Conservation (phyloP, 352 stramenopile species). For the Pythium volutum region DNA sequence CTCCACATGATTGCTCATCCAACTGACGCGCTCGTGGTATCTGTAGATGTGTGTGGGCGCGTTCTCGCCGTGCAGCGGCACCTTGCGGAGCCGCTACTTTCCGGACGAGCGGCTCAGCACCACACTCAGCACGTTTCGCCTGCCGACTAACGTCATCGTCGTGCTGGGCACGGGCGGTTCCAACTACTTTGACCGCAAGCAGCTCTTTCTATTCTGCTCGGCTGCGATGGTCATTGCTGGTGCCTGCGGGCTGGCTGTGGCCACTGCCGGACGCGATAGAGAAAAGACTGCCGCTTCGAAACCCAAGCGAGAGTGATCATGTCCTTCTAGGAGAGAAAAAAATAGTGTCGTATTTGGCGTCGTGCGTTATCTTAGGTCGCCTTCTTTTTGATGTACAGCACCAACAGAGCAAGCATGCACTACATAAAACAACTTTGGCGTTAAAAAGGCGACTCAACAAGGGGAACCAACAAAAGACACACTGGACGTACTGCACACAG, state of each 20-base stretch:
- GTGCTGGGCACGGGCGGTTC: slow-evolving; percentile 31
- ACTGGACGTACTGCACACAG: slow-evolving; percentile 52
- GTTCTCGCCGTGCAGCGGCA: slow-evolving; percentile 36
- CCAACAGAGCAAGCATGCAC: slow-evolving; percentile 28
- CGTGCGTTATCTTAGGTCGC: slow-evolving; percentile 5
- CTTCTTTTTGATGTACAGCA: slow-evolving; percentile 32
- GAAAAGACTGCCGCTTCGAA: neutral
- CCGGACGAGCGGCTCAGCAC: slow-evolving; percentile 29
- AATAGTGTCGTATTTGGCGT: neutral
- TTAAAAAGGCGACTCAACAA: neutral
- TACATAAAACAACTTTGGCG: slow-evolving; percentile 26
- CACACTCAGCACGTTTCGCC: slow-evolving; percentile 32
- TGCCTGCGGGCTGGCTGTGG: neutral
- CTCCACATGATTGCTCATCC: neutral
- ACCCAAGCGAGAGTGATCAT: slow-evolving; percentile 7
- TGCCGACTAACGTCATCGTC: slow-evolving; percentile 44
- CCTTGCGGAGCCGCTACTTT: slow-evolving; percentile 34
- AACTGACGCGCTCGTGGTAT: neutral
- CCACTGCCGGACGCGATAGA: neutral
- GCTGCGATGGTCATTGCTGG: slow-evolving; percentile 55
- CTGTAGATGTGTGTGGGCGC: slow-evolving; percentile 33
- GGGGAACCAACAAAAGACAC: neutral
- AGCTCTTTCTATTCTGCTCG: slow-evolving; percentile 31
- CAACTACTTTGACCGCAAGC: slow-evolving; percentile 18
- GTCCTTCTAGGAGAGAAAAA: neutral